phyloP scores from a whole-genome alignment of 306 rosid genomes.

The Corylus avellana region DNA sequence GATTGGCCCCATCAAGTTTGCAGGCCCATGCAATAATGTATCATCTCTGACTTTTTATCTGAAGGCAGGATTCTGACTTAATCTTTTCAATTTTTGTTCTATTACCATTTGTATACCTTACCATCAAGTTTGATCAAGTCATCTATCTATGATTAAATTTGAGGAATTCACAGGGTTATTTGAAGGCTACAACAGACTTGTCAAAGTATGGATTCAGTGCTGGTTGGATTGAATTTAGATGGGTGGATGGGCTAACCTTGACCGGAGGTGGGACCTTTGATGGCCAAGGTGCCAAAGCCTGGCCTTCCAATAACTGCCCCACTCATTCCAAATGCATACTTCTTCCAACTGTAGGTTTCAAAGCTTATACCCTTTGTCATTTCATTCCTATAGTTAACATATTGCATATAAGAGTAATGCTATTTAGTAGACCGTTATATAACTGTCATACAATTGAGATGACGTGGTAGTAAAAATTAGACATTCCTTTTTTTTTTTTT shows the following conservation, averaged over 20 bases:
- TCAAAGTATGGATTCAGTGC: constrained; percentile 37
- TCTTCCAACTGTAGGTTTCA: constrained; percentile 46
- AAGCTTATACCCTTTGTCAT: neutral
- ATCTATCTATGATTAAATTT: neutral
- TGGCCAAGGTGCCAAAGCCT: constrained; percentile 53
- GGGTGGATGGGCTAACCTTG: constrained; percentile 44
- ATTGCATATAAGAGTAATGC: neutral
- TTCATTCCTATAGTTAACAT: neutral
- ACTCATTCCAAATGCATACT: constrained; percentile 43
- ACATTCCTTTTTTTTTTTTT: too few species aligned
- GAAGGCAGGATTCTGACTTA: constrained; percentile 35
- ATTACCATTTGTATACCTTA: neutral
- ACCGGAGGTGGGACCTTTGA: constrained; percentile 55
- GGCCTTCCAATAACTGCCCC: constrained; percentile 51
- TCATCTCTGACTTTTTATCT: constrained; percentile 35
- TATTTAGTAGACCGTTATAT: too few species aligned
- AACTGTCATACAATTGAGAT: too few species aligned
- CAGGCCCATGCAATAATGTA: constrained; percentile 47
- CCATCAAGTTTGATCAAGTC: neutral
- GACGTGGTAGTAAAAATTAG: too few species aligned
- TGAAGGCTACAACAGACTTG: constrained; percentile 51
- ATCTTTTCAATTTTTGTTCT: neutral
- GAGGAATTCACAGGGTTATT: constrained; percentile 39
- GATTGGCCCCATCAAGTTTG: constrained; percentile 42
- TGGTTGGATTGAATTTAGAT: constrained; percentile 44